Base-by-base conservation (phyloP, 2,329 filamentous ascomycete genomes). In the Monascus ruber region DNA sequence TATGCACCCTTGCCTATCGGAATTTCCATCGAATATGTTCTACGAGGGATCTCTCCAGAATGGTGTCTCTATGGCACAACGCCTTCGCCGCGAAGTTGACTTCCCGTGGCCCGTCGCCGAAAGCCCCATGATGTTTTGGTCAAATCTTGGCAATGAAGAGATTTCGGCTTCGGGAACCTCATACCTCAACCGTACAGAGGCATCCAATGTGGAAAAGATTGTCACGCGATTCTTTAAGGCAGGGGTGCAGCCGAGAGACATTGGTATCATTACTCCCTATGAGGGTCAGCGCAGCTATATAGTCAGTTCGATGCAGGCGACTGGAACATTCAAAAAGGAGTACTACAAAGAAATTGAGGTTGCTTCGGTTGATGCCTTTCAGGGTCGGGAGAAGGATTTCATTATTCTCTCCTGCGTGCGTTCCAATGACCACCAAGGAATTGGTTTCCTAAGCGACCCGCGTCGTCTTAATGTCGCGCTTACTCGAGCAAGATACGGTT, bases 111-210 rank as follows among this genome's bases (percentile, higher is more conserved):
- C 91, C 2, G 85, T 94, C 26, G 77, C 73, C 17, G 89, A 96
- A 59, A 86, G 81, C 51, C 91, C 91, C 3, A 98, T 98, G 91
- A 96, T 96, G 91, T 98, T 98, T 69, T 98, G 91, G 91, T 94
- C 87, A 25, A 98, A 98, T 59, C 71, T 95, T 40, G 91, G 91
- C 43, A 94, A 93, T 43, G 91, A 98, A 63, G 91, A 98, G 63
- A 98, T 98, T 37, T 95, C 89, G 5, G 91, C 91, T 1, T 95
- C 88, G 25, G 91, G 91, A 56, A 98, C 91, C 2, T 96, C 89
- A 2, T 98, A 98, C 58, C 81, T 98, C 49, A 98, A 98, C 64
- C 85, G 91, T 35, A 96, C 91, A 1, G 91, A 98, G 62, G 88
- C 91, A 4, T 84, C 87, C 35, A 96, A 96, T 48, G 91, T 98